phyloP scores from a whole-genome alignment of 352 stramenopile species.

The Peronospora destructor region DNA sequence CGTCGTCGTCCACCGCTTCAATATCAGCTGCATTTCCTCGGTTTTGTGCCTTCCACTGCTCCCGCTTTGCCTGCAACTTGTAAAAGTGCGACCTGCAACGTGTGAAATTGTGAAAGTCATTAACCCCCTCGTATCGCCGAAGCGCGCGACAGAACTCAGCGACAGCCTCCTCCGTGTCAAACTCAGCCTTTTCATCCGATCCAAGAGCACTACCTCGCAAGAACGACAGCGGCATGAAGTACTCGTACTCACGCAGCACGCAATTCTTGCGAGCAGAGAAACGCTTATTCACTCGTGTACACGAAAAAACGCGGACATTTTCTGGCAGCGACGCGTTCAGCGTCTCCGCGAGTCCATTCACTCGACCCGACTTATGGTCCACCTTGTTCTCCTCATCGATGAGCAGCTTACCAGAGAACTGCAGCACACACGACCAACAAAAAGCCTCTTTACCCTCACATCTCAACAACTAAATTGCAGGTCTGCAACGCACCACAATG shows the following conservation, averaged over 20 bases:
- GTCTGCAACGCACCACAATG: conserved; percentile 66
- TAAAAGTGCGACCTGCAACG: conserved; percentile 76
- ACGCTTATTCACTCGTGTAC: conserved; percentile 82
- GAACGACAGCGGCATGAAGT: conserved; percentile 84
- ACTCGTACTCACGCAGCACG: conserved; percentile 86
- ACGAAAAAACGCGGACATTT: conserved; percentile 84
- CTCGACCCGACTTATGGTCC: conserved; percentile 46
- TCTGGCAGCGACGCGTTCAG: conserved; percentile 76
- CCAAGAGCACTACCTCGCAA: conserved; percentile 40
- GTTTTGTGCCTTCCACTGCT: conserved; percentile 17
- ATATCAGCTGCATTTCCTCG: conserved; percentile 7
- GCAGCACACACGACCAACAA: conserved; percentile 1
- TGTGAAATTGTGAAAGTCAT: conserved; percentile 90
- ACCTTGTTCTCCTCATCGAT: conserved; percentile 70
- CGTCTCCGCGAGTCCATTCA: conserved; percentile 47
- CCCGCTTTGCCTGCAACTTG: conserved; percentile 48
- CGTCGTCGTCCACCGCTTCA: conserved; percentile 7
- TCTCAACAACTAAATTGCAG: background rate
- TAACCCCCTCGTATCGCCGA: conserved; percentile 73
- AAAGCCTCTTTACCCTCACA: background rate
- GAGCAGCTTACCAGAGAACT: conserved; percentile 86
- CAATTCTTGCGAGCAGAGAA: conserved; percentile 86
- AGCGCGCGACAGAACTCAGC: conserved; percentile 45
- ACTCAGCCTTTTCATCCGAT: conserved; percentile 7
- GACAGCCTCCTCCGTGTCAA: conserved; percentile 38